phyloP scores from a whole-genome alignment of 345 rosid species.

The Anacardium occidentale region DNA sequence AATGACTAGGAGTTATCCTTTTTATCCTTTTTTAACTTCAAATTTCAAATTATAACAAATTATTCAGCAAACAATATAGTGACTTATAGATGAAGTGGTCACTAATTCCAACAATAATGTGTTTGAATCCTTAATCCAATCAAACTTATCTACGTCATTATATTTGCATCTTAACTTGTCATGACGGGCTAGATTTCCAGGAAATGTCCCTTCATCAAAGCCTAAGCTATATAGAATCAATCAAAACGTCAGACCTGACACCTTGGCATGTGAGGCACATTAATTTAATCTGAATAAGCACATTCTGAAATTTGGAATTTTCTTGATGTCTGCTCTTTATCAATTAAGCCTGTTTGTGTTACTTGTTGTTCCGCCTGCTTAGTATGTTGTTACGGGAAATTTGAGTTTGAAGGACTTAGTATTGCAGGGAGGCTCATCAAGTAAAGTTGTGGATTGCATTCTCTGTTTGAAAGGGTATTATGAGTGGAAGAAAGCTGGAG shows the following conservation, averaged over 20 bases:
- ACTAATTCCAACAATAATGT: background rate
- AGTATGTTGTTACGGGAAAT: background rate
- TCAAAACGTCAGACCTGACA: no score
- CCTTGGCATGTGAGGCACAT: background rate
- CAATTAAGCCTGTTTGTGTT: background rate
- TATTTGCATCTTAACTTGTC: background rate
- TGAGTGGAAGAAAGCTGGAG: slow-evolving; percentile 96
- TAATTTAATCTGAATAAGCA: background rate
- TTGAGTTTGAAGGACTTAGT: background rate
- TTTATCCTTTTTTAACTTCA: no score
- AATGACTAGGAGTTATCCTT: no score
- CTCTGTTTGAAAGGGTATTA: slow-evolving; percentile 90
- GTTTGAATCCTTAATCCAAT: background rate
- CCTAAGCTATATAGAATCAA: no score
- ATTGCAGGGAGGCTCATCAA: slow-evolving; percentile 85
- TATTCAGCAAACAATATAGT: no score
- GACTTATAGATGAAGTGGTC: background rate
- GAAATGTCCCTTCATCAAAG: no score
- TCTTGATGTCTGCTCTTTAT: background rate
- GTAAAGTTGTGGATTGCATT: slow-evolving; percentile 95
- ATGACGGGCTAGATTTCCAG: background rate
- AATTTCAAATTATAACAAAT: no score
- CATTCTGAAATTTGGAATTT: background rate
- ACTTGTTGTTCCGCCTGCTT: background rate
- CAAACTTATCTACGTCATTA: background rate